Evolutionary conservation across 2,329 filamentous ascomycete species (phyloP).

Genomic region (Penicillium frequentans): DNA sequence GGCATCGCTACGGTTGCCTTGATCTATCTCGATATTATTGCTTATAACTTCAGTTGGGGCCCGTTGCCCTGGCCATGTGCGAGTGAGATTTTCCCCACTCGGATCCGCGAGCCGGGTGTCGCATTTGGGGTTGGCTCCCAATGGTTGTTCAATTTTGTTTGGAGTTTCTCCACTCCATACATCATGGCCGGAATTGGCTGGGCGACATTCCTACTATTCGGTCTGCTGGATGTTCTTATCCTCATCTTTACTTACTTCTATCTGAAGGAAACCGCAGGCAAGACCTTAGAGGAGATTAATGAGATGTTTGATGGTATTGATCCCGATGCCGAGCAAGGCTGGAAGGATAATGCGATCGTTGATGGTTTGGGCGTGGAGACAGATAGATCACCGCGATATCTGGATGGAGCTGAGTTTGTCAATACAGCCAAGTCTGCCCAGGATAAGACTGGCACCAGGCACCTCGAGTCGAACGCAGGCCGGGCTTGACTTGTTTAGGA

Average conservation of each 20-base stretch:
- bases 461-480: slow-evolving; percentile 15
- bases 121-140: slow-evolving; percentile 41
- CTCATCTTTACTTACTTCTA: slow-evolving; percentile 54
- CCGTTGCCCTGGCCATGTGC: slow-evolving; percentile 42
- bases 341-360: slow-evolving; percentile 3
- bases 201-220: slow-evolving; percentile 48
- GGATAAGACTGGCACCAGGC: slow-evolving; percentile 5
- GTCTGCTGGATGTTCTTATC: slow-evolving; percentile 46
- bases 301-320: slow-evolving; percentile 50
- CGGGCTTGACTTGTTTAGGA: slow-evolving; percentile 8
- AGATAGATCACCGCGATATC: neutral
- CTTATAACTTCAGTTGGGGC: slow-evolving; percentile 45
- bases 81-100: slow-evolving; percentile 40
- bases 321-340: slow-evolving; percentile 12
- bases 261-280: slow-evolving; percentile 56
- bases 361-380: neutral
- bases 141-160: slow-evolving; percentile 44
- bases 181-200: slow-evolving; percentile 49
- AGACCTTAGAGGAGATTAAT: slow-evolving; percentile 58
- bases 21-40: slow-evolving; percentile 57
- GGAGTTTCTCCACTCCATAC: slow-evolving; percentile 43
- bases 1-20: slow-evolving; percentile 54
- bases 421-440: slow-evolving; percentile 1
- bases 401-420: slow-evolving; percentile 1
- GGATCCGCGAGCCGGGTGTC: slow-evolving; percentile 42